Base-by-base conservation (phyloP, 179 eudicot genomes). In the Beta corolliflora region DNA sequence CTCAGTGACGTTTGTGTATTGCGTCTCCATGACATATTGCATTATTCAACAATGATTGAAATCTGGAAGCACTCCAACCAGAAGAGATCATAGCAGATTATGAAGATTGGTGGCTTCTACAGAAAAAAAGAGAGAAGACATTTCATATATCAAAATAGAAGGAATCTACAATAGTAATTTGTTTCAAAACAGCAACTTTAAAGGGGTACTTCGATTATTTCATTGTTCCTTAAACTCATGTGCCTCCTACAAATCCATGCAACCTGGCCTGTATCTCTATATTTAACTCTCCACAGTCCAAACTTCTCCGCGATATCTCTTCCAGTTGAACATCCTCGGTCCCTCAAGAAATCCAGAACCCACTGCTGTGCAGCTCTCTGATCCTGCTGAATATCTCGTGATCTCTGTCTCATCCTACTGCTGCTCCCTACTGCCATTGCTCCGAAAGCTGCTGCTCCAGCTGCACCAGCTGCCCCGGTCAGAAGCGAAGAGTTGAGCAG, bases 201-300 rank as follows among this genome's bases (percentile, higher is more conserved):
- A 56, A 96, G 83, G 21, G 98, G 99, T 4, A 93, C 88, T 87
- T 96, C 93, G 50, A 89, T 55, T 67, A 96, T 83, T 84, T 92
- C 96, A 81, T 91, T 88, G 66, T 88, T 91, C 79, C 98, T 77
- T 63, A 93, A 73, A 84, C 89, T 83, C 86, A 91, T 77, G 82
- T 94, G 98, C 86, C 94, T 84, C 70, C 93, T 84, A 76, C 99
- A 96, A 59, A 96, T 82, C 99, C 99, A 96, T 46, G 98, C 97
- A 83, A 96, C 91, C 83, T 89, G 96, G 29, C 99, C 98, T 67
- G 82, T 89, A 78, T 92, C 98, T 83, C 90, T 83, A 79, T 96
- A 96, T 79, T 97, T 89, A n/a, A 96, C 94, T 83, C 98, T 86
- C 98, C 97, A 96, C 66, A 96, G 79, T 56, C 99, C 99, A 83